Conservation (phyloP, 805 yeast genomes). For the Teunomyces stri region DNA sequence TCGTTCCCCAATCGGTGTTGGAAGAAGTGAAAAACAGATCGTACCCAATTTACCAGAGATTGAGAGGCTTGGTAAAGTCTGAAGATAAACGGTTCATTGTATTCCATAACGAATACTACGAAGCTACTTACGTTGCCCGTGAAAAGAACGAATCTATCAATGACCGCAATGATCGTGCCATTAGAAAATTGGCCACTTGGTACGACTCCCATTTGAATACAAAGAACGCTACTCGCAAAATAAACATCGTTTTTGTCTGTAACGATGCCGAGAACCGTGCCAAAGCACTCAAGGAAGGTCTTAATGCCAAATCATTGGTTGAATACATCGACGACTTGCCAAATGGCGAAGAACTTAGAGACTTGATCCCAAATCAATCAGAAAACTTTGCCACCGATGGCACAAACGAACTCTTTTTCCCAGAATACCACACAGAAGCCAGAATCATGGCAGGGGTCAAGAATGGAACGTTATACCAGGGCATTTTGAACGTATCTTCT, state of each 20-base stretch:
- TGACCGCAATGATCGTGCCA: constrained; percentile 90
- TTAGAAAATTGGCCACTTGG: constrained; percentile 72
- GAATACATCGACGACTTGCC: constrained; percentile 73
- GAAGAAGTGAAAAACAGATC: constrained; percentile 91
- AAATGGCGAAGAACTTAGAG: constrained; percentile 70
- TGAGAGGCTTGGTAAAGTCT: constrained; percentile 70
- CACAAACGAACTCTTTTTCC: constrained; percentile 57
- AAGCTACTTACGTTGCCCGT: constrained; percentile 66
- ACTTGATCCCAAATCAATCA: constrained; percentile 64
- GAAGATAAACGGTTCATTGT: constrained; percentile 83
- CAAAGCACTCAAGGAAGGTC: constrained; percentile 53
- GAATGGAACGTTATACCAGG: constrained; percentile 85
- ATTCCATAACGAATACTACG: constrained; percentile 88
- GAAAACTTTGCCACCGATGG: constrained; percentile 28
- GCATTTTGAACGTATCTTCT: constrained; percentile 73
- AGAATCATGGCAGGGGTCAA: constrained; percentile 88
- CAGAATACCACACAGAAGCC: constrained; percentile 76
- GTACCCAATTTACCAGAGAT: constrained; percentile 81
- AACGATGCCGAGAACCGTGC: constrained; percentile 69
- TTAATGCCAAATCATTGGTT: constrained; percentile 55
- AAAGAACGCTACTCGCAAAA: constrained; percentile 26
- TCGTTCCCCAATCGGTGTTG: constrained; percentile 90
- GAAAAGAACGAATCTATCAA: constrained; percentile 68
- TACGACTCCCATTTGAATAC: constrained; percentile 60
- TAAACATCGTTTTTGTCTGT: constrained; percentile 61